Evolutionary conservation across 352 stramenopile genomes (phyloP), one percentile per base, ranked within the genome.

Genomic region (Globisporangium abappressorium): DNA sequence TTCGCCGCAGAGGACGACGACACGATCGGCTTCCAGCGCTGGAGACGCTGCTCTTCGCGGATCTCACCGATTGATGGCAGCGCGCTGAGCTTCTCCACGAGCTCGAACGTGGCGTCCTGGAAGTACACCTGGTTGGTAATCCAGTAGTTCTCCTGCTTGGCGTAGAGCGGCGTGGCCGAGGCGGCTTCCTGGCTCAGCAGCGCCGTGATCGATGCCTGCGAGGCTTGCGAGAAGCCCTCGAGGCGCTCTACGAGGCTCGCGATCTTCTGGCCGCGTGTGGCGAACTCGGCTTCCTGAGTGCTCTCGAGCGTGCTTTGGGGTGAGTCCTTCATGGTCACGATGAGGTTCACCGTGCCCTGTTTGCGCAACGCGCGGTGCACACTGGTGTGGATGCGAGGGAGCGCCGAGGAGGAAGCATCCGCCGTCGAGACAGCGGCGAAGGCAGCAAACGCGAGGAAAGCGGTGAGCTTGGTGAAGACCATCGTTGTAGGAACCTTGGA

Each of bases 261-360:
- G 47, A 75, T 72, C 51, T 72, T 66, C 12, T 43, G 9, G 4
- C 55, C 65, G 51, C 70, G 70, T 4, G 34, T 64, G n/a, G 55
- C 11, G 55, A 69, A 69, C 9, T 54, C 30, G 5, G 60, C 24
- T 46, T 72, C 68, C 47, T 74, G 30, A 7, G 71, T 34, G 12
- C 68, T 47, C n/a, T 58, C 61, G 24, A 77, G 15, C n/a, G 56
- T 46, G 22, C 64, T 41, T 14, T 68, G 30, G 18, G 65, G 65
- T 8, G 51, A 54, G 24, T 63, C 59, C 51, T 66, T 70, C 51
- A 79, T 61, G 41, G 69, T 81, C 30, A 77, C 70, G 36, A 81
- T 70, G 49, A 81, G 36, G 65, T 81, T 77, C 22, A 72, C 70
- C 1, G 62, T 68, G 56, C 71, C 74, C 57, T 78, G 61, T 7